These are phyloP conservation scores for Erodium maritimum DNA, from an alignment of 345 rosid genomes.

Conservation along the genomic window DNA sequence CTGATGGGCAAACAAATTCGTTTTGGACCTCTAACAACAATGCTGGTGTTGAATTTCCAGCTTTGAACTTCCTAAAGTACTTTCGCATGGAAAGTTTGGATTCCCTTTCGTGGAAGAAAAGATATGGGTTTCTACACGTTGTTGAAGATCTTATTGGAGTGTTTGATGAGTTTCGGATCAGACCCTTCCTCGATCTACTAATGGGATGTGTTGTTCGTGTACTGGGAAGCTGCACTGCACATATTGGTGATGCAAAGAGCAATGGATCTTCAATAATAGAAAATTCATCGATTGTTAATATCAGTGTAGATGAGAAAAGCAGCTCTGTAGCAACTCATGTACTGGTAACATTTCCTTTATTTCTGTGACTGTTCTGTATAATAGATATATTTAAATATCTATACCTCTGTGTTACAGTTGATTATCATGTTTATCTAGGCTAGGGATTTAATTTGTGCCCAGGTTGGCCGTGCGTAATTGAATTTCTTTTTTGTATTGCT, in stretches of 20 bases:
- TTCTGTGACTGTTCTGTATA: conserved; percentile 2
- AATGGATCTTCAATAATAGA: conserved; percentile 20
- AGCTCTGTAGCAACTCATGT: conserved; percentile 15
- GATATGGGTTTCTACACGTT: conserved; percentile 73
- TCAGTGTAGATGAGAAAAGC: conserved; percentile 20
- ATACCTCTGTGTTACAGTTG: conserved; percentile 1
- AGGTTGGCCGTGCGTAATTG: too few species aligned
- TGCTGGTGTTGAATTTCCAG: conserved; percentile 34
- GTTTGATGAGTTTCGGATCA: conserved; percentile 61
- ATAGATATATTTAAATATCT: not conserved
- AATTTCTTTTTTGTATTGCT: conserved; percentile 5
- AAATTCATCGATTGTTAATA: conserved; percentile 9
- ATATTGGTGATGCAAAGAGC: conserved; percentile 29
- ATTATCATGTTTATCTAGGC: not conserved
- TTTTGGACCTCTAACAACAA: conserved; percentile 29
- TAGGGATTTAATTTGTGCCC: too few species aligned
- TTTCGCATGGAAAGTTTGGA: conserved; percentile 47
- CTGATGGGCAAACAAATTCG: conserved; percentile 21
- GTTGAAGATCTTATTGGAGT: conserved; percentile 58
- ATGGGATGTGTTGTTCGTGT: conserved; percentile 83
- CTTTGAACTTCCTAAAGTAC: conserved; percentile 33
- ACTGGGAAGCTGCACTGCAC: conserved; percentile 37
- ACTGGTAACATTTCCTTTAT: conserved; percentile 29
- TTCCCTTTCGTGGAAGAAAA: conserved; percentile 59
- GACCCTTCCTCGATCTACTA: conserved; percentile 64